These are phyloP conservation scores for Mortierella sp. DNA, from an alignment of 371 early-diverging fungal species.

Conservation along the genomic window DNA sequence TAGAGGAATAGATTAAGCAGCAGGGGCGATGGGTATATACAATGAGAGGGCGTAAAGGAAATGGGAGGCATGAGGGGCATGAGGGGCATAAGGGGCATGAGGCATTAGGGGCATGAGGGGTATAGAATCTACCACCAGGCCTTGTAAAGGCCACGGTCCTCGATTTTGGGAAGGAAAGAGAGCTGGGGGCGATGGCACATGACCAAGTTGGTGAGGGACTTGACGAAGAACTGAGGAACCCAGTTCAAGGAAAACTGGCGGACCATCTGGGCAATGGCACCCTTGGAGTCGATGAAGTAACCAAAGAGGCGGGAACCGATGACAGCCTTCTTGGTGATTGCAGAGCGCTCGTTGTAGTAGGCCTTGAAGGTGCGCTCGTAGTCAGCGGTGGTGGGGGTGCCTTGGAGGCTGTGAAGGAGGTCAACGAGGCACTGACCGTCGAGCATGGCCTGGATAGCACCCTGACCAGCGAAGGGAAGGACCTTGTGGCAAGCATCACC, in stretches of 20 bases:
- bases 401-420: conserved; percentile 23
- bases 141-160: conserved; percentile 26
- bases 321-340: conserved; percentile 22
- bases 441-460: conserved; percentile 44
- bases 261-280: conserved; percentile 12
- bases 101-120: neutral
- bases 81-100: neutral
- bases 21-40: too few species aligned
- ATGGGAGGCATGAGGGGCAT: neutral
- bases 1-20: too few species aligned
- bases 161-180: conserved; percentile 27
- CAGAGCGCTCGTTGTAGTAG: conserved; percentile 20
- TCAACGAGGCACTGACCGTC: conserved; percentile 40
- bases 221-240: conserved; percentile 20
- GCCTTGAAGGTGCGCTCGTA: conserved; percentile 20
- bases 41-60: neutral
- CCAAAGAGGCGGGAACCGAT: conserved; percentile 37
- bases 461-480: conserved; percentile 52
- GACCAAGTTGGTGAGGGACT: conserved; percentile 14
- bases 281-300: conserved; percentile 21
- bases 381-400: conserved; percentile 8
- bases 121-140: conserved; percentile 15
- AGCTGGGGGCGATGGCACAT: conserved; percentile 45
- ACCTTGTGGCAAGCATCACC: conserved; percentile 45
- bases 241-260: conserved; percentile 21